Base-by-base conservation (phyloP, 2,329 filamentous ascomycete genomes). In the Verticillium tricorpus region DNA sequence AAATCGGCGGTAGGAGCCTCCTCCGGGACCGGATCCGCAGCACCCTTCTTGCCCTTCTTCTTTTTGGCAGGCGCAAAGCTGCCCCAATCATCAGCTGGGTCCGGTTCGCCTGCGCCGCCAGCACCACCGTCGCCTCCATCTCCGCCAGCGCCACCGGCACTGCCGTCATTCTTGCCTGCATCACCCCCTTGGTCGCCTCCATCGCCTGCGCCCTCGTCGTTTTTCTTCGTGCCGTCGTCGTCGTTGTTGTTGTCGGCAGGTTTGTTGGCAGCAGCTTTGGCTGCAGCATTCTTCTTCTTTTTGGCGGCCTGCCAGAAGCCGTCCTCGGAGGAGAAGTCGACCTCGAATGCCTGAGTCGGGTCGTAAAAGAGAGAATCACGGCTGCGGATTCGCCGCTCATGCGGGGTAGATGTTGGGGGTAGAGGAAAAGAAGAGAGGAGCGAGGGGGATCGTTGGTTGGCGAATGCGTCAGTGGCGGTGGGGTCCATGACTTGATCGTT, bases 311-410 rank as follows among this genome's bases (percentile, higher is more conserved):
- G 81, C 59, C 79, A 77, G 74, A 80, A 85, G 57, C 79, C 82
- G 52, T 84, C 77, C 59, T 81, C 74, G 31, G 80, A 84, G 25
- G 77, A 77, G 62, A 90, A 85, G 69, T 91, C 87, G 58, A 91
- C 75, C 34, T 77, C 73, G 22, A 76, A 69, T 45, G 75, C 71
- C 67, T 76, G 73, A 40, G 71, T 75, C n/a, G 80, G 81, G 65
- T 85, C 80, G 50, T 66, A 65, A 37, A 86, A 74, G 6, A 85
- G 67, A 67, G 73, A 72, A 64, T 74, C 68, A 31, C 69, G 69
- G 57, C 63, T 60, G 45, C 63, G 67, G 12, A 65, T 67, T 54
- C 68, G 60, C 22, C 37, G 56, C 5, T 57, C 40, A 57, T 63
- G 67, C 57, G 68, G 64, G 57, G 68, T 37, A 62, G 68, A 31